These are phyloP conservation scores for Septoria petroselini DNA, from an alignment of 2,329 filamentous ascomycete species.

Conservation along the genomic window DNA sequence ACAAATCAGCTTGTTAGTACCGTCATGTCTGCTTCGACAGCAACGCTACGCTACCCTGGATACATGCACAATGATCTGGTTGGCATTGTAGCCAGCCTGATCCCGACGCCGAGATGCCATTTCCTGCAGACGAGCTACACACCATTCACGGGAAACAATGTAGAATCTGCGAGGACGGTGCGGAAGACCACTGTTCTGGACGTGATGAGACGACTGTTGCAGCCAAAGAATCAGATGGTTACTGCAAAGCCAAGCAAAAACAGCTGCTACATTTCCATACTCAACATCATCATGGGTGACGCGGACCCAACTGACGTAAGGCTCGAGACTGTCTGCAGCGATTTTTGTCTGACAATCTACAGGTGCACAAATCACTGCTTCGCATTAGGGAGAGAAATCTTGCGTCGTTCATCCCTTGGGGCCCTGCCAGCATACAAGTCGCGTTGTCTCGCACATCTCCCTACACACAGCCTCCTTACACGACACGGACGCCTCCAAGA, in stretches of 20 bases:
- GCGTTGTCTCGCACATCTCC: constrained; percentile 95
- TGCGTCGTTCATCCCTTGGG: constrained; percentile 97
- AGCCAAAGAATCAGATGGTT: constrained; percentile 99
- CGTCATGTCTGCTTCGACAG: constrained; percentile 98
- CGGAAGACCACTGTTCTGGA: constrained; percentile 97
- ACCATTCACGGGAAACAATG: constrained; percentile 91
- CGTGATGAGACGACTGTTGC: constrained; percentile 90
- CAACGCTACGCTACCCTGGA: constrained; percentile 90
- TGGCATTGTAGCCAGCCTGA: constrained; percentile 91
- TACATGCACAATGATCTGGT: constrained; percentile 99
- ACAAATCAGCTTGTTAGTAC: constrained; percentile 95
- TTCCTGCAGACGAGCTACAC: constrained; percentile 99
- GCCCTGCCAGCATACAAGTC: constrained; percentile 94
- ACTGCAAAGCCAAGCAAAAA: constrained; percentile 92
- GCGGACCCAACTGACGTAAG: constrained; percentile 87
- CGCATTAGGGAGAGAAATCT: constrained; percentile 91
- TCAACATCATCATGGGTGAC: constrained; percentile 98
- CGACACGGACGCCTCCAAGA: constrained; percentile 79
- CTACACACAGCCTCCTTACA: constrained; percentile 91
- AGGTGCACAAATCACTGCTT: constrained; percentile 92
- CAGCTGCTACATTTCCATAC: constrained; percentile 97
- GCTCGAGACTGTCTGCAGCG: neutral
- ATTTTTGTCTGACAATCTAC: constrained; percentile 7
- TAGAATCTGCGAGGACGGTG: constrained; percentile 95
- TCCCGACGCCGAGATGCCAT: constrained; percentile 93